Base-by-base conservation (phyloP, 495 filamentous ascomycete species). In the Xylaria flabelliformis region DNA sequence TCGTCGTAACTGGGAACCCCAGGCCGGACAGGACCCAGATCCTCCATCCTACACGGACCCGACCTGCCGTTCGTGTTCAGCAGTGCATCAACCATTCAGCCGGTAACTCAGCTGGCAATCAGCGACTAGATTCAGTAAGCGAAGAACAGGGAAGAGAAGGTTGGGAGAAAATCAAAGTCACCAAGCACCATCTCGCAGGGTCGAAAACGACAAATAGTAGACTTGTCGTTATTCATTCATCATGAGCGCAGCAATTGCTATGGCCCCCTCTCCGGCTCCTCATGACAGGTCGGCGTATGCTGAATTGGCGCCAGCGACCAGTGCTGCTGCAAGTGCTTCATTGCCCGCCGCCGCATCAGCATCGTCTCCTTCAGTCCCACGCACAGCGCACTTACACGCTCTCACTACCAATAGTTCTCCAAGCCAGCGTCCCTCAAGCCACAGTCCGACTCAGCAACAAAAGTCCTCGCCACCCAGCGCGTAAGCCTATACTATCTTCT, bases 181-280 rank as follows among this genome's bases (percentile, higher is more conserved):
- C 0, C 34, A 36, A 44, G 21, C 19, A 61, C 21, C 17, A 63
- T 36, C 34, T 51, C 44, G 17, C 32, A 50, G 41, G 24, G 15
- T 39, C 59, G 36, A 64, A 53, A 8, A 61, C 71, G 66, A 67
- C 64, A 10, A 66, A 66, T 17, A 53, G 53, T 66, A 67, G 71
- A 74, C 66, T 71, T 62, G 29, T 70, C 76, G 12, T 66, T 36
- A 24, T 71, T 72, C 82, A 87, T 73, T 73, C 82, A 87, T 73
- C 78, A 89, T 89, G 87, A 88, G 86, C 78, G 84, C 86, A 78
- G 87, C 85, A 72, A 84, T 89, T 80, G 86, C 87, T 61, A 88
- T 89, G 86, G 86, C 85, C 74, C 85, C 85, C 64, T 88, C 87
- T 62, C 87, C 86, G 72, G 87, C 87, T 80, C 87, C 86, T 71